Percentiles rank a stretch among this genome's conserved stretches.
Evolutionary conservation across 306 rosid species (phyloP).

Genomic region (Bauhinia variegata): DNA sequence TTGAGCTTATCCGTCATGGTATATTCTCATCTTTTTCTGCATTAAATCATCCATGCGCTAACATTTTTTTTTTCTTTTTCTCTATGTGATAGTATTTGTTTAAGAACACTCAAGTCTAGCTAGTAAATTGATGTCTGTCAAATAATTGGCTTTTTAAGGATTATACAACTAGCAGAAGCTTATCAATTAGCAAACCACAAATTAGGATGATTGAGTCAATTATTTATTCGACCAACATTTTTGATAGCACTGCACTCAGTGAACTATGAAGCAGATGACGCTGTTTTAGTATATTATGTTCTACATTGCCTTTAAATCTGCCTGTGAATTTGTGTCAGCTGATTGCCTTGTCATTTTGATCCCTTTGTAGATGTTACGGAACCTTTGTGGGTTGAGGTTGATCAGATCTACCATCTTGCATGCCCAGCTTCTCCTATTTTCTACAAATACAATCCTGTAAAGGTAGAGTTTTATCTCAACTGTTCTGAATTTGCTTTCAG

Average conservation of each 20-base stretch:
- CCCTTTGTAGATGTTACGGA: constrained; percentile 66
- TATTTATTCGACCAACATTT: constrained; percentile 13
- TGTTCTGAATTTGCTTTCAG: constrained; percentile 13
- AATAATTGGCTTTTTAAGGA: constrained; percentile 1
- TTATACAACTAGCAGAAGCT: constrained; percentile 19
- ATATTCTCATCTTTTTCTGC: constrained; percentile 33
- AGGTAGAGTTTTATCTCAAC: constrained; percentile 46
- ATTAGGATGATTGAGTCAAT: constrained; percentile 1
- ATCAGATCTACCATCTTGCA: constrained; percentile 81
- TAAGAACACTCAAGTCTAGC: constrained; percentile 18
- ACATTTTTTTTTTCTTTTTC: not conserved
- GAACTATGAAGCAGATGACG: constrained; percentile 6
- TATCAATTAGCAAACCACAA: constrained; percentile 15
- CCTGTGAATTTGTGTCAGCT: constrained; percentile 22
- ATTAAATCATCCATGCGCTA: constrained; percentile 11
- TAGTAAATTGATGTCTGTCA: constrained; percentile 22
- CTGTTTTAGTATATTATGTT: constrained; percentile 12
- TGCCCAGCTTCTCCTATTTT: constrained; percentile 89
- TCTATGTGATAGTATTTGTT: constrained; percentile 1
- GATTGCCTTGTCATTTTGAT: constrained; percentile 27
- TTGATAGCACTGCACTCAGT: constrained; percentile 18
- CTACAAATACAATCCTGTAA: constrained; percentile 82
- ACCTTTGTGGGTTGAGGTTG: constrained; percentile 73
- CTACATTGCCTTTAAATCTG: constrained; percentile 23
- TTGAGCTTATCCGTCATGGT: constrained; percentile 98